Conservation (phyloP, 805 yeast genomes). For the Wickerhamiella domercqiae region DNA sequence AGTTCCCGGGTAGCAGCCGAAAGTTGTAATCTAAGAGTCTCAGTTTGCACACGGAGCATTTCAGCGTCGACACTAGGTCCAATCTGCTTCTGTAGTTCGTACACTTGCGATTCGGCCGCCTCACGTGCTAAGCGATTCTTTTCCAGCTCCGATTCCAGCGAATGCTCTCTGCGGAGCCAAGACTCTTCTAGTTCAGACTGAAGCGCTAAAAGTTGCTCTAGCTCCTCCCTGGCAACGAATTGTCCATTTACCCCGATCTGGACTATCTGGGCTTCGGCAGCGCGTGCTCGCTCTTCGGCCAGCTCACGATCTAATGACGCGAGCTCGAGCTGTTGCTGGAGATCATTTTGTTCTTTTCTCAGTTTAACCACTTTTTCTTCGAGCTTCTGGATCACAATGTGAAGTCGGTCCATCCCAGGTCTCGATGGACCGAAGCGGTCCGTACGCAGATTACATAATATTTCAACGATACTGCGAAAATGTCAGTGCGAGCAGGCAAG, state of each 20-base stretch:
- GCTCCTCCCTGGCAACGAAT: constrained; percentile 3
- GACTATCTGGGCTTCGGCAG: constrained; percentile 17
- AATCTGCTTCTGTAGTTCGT: neutral
- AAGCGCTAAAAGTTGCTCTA: constrained; percentile 8
- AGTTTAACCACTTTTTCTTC: constrained; percentile 13
- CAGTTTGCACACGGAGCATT: neutral
- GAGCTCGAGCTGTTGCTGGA: constrained; percentile 17
- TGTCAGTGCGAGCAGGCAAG: constrained; percentile 16
- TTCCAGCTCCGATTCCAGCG: neutral
- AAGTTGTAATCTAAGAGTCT: constrained; percentile 1
- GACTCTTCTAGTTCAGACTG: constrained; percentile 5
- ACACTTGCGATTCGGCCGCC: neutral
- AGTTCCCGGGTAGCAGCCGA: constrained; percentile 5
- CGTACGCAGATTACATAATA: too few relatives aligned
- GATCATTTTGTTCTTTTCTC: constrained; percentile 16
- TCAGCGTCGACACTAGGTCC: neutral
- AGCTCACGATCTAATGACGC: constrained; percentile 24
- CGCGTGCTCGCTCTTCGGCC: constrained; percentile 17
- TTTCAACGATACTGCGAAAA: too few relatives aligned
- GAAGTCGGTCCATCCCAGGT: neutral
- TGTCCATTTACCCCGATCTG: constrained; percentile 5
- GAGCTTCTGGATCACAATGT: constrained; percentile 10
- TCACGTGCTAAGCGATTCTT: neutral
- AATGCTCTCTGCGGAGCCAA: neutral
- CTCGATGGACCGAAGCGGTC: too few relatives aligned